Conservation (phyloP, 495 filamentous ascomycete species). For the Daldinia decipiens region DNA sequence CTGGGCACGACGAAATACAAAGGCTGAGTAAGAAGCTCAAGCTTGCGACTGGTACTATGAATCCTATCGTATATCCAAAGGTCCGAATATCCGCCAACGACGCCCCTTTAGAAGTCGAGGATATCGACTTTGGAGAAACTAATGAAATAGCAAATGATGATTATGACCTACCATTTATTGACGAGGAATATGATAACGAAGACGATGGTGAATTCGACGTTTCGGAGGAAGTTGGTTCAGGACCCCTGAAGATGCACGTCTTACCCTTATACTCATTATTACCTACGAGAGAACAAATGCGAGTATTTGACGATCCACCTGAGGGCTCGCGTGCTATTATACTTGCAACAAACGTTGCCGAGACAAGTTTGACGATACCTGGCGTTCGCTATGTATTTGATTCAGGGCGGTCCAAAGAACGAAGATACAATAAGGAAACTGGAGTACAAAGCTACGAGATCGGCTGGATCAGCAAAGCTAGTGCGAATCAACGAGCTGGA, state of each 20-base stretch:
- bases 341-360: constrained; percentile 95
- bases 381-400: constrained; percentile 97
- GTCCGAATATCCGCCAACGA: constrained; percentile 81
- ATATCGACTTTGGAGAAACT: constrained; percentile 79
- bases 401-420: constrained; percentile 88
- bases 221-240: constrained; percentile 61
- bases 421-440: constrained; percentile 81
- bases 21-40: constrained; percentile 80
- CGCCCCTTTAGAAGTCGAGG: constrained; percentile 83
- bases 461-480: constrained; percentile 97
- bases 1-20: constrained; percentile 90
- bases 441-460: constrained; percentile 96
- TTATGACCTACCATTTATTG: constrained; percentile 47
- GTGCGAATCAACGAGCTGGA: constrained; percentile 90
- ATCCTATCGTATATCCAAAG: constrained; percentile 64
- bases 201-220: constrained; percentile 69
- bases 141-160: constrained; percentile 59
- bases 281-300: constrained; percentile 91
- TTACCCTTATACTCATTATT: constrained; percentile 93
- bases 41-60: constrained; percentile 69
- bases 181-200: constrained; percentile 63
- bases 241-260: constrained; percentile 75
- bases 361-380: constrained; percentile 96
- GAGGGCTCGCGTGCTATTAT: constrained; percentile 88
- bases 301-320: constrained; percentile 90